Percentiles rank a stretch among this genome's conserved stretches.
Conservation (phyloP, 2,329 filamentous ascomycete genomes). For the Neofusicoccum umdonicola region DNA sequence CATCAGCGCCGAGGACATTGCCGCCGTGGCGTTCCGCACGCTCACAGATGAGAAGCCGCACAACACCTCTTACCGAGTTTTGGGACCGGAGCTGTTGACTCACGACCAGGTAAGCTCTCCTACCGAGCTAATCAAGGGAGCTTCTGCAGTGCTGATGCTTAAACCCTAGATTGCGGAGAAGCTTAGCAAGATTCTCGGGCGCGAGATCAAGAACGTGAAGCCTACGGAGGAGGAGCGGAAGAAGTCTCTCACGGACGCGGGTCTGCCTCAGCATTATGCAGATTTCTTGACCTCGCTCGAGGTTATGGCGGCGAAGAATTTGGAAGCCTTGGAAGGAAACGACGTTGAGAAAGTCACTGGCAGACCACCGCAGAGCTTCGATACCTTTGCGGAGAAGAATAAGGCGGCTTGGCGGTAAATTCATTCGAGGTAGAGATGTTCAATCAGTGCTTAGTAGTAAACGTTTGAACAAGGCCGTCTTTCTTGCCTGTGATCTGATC, state of each 20-base stretch:
- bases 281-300: neutral
- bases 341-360: constrained; percentile 12
- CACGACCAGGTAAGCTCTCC: constrained; percentile 28
- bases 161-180: constrained; percentile 19
- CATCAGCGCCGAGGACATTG: constrained; percentile 49
- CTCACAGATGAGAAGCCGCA: constrained; percentile 40
- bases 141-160: neutral
- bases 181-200: constrained; percentile 3
- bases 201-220: constrained; percentile 12
- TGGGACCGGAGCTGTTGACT: constrained; percentile 33
- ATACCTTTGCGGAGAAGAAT: neutral
- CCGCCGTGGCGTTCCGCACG: constrained; percentile 42
- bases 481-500: too few relatives aligned
- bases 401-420: neutral
- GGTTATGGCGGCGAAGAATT: neutral
- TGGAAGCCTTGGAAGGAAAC: neutral
- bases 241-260: neutral
- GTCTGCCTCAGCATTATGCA: neutral
- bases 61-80: constrained; percentile 41
- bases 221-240: constrained; percentile 1
- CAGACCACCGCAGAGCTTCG: neutral
- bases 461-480: too few relatives aligned
- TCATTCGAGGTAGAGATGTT: neutral
- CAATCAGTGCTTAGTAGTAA: too few relatives aligned
- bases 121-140: too few relatives aligned